Evolutionary conservation across 1,284 basidiomycete species (phyloP), one percentile per base, ranked within the genome.

Genomic region (Cutaneotrichosporon dermatis): DNA sequence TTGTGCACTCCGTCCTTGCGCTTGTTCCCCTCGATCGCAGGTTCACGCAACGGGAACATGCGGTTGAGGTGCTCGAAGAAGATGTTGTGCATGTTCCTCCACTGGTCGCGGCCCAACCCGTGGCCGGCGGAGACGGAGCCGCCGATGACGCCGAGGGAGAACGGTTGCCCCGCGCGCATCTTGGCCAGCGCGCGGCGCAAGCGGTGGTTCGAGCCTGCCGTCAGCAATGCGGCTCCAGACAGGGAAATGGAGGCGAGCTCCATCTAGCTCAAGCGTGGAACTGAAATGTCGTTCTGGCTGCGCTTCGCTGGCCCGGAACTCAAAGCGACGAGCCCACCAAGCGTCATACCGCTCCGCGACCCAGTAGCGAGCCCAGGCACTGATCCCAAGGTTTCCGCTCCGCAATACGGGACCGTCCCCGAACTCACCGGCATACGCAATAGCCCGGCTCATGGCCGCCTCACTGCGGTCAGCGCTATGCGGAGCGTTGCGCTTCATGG

Each of bases 41-140:
- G 40, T 12, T 58, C 40, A 41, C 40, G 40, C 11, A 35, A 60
- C 6, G 74, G 76, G 60, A 72, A 77, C 3, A 66, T 61, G 8
- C 12, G 41, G 60, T 75, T 65, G 40, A 77, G 63, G 50, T 72
- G 66, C 13, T 71, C 65, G 53, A 76, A 77, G 9, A 76, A 55
- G n/a, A 67, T 65, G 3, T 63, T 45, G 61, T 76, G 68, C 56
- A 77, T 63, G 57, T 73, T 74, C 13, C 69, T 60, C 12, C 63
- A 57, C 50, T 64, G 62, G 49, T 34, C 25, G 25, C 25, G 25
- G 25, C 54, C 13, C 9, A 72, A 51, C n/a, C 71, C 69, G 45
- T 68, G 66, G 13, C 72, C 73, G 34, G 61, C 60, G 2, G 74
- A 74, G 4, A 75, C 71, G 62, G 68, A 66, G 35, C 69, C 66